Base-by-base conservation (phyloP, 768 basidiomycete species). In the Punctularia strigosozonata region DNA sequence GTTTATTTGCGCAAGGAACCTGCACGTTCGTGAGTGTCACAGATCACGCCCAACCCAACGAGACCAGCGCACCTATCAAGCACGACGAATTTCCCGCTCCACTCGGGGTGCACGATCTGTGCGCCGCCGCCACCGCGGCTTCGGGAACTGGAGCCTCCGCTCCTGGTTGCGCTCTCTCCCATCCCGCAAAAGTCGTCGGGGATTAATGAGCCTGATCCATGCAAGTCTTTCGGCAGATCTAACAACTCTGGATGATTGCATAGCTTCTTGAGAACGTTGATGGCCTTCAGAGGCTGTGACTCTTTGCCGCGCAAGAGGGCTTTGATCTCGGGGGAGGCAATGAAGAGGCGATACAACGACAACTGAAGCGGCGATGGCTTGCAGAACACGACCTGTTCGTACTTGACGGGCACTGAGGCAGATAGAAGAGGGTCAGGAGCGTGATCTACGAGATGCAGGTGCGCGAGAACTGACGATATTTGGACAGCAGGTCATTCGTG, bases 351-450 rank as follows among this genome's bases (percentile, higher is more conserved):
- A 54, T 97, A 97, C 2, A 97, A 64, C 5, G 84, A 65, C 12
- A 87, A 61, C 49, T 97, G 91, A 48, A 95, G 78, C 13, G 80
- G 67, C 2, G 87, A 89, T 4, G 86, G 71, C 30, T 75, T 70
- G 55, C 91, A 97, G 60, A 95, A 97, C 0, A 97, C 91, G 44
- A 97, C 85, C 43, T 97, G 90, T 56, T 98, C 95, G 62, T 98
- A 98, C 58, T 99, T 99, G 62, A 99, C 89, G 6, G 95, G 95
- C 21, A 99, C 94, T 98, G 50, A 2, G 37, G 35, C 19, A 8
- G 41, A 43, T 14, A 26, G 34, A 42, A 48, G 31, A 20, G 35
- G 22, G 25, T 21, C 26, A 34, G 41, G 18, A n/a, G 12, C 26
- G 35, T 23, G 40, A 14, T 25, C 10, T 15, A 39, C 20, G n/a